Evolutionary conservation across 177 flowering plant species (phyloP), one percentile per base, ranked within the genome.

Genomic region (Vitis hybrid): DNA sequence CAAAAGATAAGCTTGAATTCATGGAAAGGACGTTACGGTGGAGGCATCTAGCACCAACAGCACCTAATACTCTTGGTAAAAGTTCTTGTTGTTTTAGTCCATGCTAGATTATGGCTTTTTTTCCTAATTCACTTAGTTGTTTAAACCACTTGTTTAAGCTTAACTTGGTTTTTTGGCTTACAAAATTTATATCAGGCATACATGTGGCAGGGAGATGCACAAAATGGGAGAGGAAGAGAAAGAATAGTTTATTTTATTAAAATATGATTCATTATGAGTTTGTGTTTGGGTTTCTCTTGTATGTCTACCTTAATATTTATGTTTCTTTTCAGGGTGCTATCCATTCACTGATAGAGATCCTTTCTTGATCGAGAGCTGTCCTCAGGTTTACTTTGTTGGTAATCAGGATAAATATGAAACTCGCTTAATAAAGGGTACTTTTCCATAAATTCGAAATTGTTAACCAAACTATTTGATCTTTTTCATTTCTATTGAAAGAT

Each of bases 11-110:
- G 70, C 83, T 95, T 78, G 97, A 89, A 18, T 90, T 91, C 72
- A 75, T 93, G 91, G 99, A 95, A 73, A 85, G 99, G 80, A 93
- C 98, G 55, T 79, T 93, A 72, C 90, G 80, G 74, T 95, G 99
- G 98, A 91, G 98, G 78, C 98, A 93, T 83, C 64, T 95, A 65
- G 99, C 98, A 68, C 99, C 99, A 62, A 91, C 98, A 48, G 84
- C 98, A 60, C 99, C 99, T 45, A 92, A 89, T 79, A 95, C 99
- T 52, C 93, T 95, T 65, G 98, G 98, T 92, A 80, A 75, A 64
- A 39, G 23, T 70, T 7, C 52, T 15, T 19, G 39, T 50, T 19
- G 18, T 11, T 60, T 69, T 39, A 39, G 15, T 19, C 30, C 34
- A 4, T 6, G n/a, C 11, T 26, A 21, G 26, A 4, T 60, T 15